phyloP scores from a whole-genome alignment of 2,329 filamentous ascomycete species.

The Parastagonospora nodorum region DNA sequence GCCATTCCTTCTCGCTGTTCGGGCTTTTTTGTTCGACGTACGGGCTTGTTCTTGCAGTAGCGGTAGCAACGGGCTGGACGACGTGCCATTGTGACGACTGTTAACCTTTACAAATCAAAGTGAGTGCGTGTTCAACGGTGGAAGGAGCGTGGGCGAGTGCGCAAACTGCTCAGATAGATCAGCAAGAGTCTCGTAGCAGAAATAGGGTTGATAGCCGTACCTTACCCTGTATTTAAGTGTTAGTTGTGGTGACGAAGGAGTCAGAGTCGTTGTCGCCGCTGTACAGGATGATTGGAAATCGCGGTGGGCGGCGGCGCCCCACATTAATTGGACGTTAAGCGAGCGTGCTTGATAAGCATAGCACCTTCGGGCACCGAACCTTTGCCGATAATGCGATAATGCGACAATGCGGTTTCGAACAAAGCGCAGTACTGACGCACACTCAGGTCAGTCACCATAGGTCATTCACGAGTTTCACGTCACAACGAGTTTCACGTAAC shows the following conservation, averaged over 20 bases:
- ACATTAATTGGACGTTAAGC: conserved; percentile 6
- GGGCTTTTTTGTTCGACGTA: conserved; percentile 27
- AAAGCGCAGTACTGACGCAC: background rate
- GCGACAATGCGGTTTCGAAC: background rate
- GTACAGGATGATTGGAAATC: conserved; percentile 21
- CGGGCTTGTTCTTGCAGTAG: conserved; percentile 99
- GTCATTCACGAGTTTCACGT: background rate
- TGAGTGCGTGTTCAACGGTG: conserved; percentile 42
- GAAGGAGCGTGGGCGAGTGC: conserved; percentile 4
- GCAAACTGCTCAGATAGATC: conserved; percentile 2
- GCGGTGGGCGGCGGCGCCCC: background rate
- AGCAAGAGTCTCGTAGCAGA: conserved; percentile 1
- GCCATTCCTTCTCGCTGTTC: conserved; percentile 23
- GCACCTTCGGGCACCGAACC: too few species aligned
- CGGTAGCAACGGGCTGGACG: conserved; percentile 99
- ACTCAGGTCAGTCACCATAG: background rate
- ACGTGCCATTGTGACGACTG: conserved; percentile 90
- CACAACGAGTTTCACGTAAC: background rate
- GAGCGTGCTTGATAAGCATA: conserved; percentile 1
- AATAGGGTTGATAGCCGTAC: conserved; percentile 18
- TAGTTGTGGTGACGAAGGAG: conserved; percentile 25
- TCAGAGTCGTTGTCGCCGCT: conserved; percentile 12
- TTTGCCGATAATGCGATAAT: too few species aligned
- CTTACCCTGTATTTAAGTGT: conserved; percentile 41
- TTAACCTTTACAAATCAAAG: conserved; percentile 54